Base-by-base conservation (phyloP, 768 basidiomycete genomes). In the Rubroboletus satanas region DNA sequence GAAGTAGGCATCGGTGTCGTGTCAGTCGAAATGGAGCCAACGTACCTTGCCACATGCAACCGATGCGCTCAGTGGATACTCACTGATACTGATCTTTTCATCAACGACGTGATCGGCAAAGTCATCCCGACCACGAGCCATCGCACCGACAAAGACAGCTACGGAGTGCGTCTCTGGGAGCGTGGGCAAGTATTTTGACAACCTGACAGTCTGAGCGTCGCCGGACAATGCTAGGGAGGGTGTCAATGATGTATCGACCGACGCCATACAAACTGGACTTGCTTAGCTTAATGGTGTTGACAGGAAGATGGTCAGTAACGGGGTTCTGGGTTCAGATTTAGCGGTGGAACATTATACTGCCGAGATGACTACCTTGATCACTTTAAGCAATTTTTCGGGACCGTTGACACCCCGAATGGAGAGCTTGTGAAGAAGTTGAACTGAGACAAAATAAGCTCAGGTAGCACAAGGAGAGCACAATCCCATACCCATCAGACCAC, bases 31-130 rank as follows among this genome's bases (percentile, higher is more conserved):
- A 37, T 17, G 38, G 43, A 23, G 26, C 62, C 0, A 11, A 61
- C 86, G 62, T 65, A 96, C 95, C 83, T 98, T 98, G 57, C 96
- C 96, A 66, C 96, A 98, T 18, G 96, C 95, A 28, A 98, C 95
- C 49, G 87, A 87, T 26, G 94, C 94, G 65, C 92, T 95, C 45
- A 97, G 74, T 3, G 92, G 82, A 73, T 95, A 99, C 63, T 97
- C 87, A 64, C 91, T 94, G 72, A 99, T 93, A 58, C 91, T 85
- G 63, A 98, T 93, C 76, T 99, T 99, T 73, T 96, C 87, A 67
- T 99, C 97, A 0, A 98, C 90, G 61, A 90, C 77, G 23, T 83
- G 88, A 72, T 99, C 97, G 14, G 97, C 97, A 75, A 99, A 99
- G 74, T 96, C 92, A 62, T 99, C 97, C 48, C 82, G 85, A 11